Percentiles rank a stretch among this genome's conserved stretches.
Evolutionary conservation across 1,284 basidiomycete genomes (phyloP).

Genomic region (Mycena sp.): DNA sequence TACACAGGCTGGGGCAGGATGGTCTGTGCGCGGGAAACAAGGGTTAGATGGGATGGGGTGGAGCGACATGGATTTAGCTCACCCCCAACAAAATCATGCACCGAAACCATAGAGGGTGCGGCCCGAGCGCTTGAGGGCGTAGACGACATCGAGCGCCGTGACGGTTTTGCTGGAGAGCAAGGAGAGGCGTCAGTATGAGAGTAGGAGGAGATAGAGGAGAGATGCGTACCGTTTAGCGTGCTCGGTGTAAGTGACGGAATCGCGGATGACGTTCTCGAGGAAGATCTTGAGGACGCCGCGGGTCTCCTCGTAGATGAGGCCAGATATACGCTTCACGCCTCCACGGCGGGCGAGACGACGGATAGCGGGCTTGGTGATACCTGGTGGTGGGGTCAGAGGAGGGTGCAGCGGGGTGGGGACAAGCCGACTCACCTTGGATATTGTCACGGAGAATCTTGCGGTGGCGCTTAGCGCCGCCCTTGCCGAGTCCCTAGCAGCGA

Average conservation of each 20-base stretch:
- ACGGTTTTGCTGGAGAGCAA: conserved; percentile 72
- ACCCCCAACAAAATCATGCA: conserved; percentile 56
- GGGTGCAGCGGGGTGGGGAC: not conserved
- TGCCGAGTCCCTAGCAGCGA: conserved; percentile 59
- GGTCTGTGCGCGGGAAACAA: conserved; percentile 9
- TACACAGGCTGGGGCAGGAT: not conserved
- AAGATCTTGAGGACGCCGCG: conserved; percentile 90
- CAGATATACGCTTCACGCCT: conserved; percentile 87
- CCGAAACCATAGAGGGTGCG: conserved; percentile 88
- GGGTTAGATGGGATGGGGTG: not conserved
- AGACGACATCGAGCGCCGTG: conserved; percentile 90
- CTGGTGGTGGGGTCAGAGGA: not conserved
- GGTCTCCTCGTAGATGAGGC: conserved; percentile 85
- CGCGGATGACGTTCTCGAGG: conserved; percentile 82
- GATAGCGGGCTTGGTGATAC: conserved; percentile 55
- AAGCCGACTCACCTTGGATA: conserved; percentile 66
- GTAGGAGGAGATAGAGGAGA: not conserved
- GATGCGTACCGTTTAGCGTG: conserved; percentile 78
- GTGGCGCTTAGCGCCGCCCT: conserved; percentile 81
- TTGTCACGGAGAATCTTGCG: conserved; percentile 81
- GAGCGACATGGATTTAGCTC: conserved; percentile 6
- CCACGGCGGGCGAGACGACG: conserved; percentile 88
- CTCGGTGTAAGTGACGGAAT: conserved; percentile 92
- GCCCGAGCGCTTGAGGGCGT: conserved; percentile 92
- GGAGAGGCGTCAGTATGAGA: not conserved